Conservation (phyloP, 208 protist genomes). For the Porcisia deanei region DNA sequence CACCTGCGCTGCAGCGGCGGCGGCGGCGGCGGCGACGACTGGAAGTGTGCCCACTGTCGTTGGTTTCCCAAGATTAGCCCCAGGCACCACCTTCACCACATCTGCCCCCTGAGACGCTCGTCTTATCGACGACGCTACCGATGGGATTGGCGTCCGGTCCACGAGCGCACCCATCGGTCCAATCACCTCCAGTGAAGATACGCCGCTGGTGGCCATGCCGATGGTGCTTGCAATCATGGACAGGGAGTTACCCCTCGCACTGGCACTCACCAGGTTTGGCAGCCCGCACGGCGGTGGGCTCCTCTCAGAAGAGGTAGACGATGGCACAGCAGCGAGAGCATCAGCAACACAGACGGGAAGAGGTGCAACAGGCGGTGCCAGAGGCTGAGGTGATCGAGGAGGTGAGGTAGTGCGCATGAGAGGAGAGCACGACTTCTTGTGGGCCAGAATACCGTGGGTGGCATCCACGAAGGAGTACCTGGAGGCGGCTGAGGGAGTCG, state of each 20-base stretch:
- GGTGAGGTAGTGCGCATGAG: background rate
- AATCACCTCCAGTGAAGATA: conserved; percentile 12
- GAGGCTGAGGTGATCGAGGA: background rate
- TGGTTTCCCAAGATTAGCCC: background rate
- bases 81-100: background rate
- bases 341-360: background rate
- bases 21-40: background rate
- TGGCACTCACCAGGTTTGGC: background rate
- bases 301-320: background rate
- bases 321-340: background rate
- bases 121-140: background rate
- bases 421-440: background rate
- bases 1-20: background rate
- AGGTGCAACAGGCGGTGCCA: background rate
- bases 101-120: background rate
- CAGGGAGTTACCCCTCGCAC: background rate
- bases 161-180: conserved; percentile 6
- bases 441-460: background rate
- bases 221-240: conserved; percentile 10
- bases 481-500: background rate
- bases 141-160: conserved; percentile 10
- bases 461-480: background rate
- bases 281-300: background rate
- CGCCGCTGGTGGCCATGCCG: conserved; percentile 5
- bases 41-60: background rate